These are phyloP conservation scores for Ophiostoma perfectum DNA, from an alignment of 2,329 filamentous ascomycete genomes.

Conservation along the genomic window DNA sequence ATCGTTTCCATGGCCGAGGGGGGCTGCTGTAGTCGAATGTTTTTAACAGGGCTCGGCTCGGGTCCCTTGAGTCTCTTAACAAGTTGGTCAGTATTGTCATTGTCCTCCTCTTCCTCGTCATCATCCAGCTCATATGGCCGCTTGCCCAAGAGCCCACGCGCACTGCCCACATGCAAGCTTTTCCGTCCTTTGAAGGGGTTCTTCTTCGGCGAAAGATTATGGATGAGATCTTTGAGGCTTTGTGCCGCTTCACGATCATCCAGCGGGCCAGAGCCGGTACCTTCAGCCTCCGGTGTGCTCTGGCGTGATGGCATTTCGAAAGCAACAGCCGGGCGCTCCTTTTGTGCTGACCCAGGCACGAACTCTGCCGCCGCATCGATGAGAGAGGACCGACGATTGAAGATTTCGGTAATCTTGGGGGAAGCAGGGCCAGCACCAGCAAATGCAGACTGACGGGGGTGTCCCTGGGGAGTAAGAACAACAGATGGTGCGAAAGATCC, in stretches of 20 bases:
- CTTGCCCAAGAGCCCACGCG: constrained; percentile 67
- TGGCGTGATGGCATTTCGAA: constrained; percentile 57
- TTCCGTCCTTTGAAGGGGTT: constrained; percentile 62
- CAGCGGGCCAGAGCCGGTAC: constrained; percentile 35
- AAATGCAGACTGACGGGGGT: constrained; percentile 59
- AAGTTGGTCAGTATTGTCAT: constrained; percentile 55
- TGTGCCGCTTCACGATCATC: constrained; percentile 41
- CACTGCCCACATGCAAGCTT: constrained; percentile 70
- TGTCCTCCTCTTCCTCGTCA: constrained; percentile 36
- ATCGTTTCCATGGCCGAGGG: constrained; percentile 61
- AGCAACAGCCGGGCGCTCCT: constrained; percentile 44
- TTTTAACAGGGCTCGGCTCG: constrained; percentile 72
- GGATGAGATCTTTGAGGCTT: constrained; percentile 71
- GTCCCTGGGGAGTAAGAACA: constrained; percentile 55
- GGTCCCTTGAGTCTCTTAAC: constrained; percentile 67
- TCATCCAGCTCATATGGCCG: constrained; percentile 65
- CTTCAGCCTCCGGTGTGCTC: constrained; percentile 59
- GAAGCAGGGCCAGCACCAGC: constrained; percentile 69
- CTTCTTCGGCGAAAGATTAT: constrained; percentile 71
- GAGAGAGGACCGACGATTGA: constrained; percentile 67
- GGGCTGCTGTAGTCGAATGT: constrained; percentile 62
- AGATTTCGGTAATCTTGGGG: constrained; percentile 63
- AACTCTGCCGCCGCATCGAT: constrained; percentile 61
- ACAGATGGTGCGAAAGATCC: constrained; percentile 58
- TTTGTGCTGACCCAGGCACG: constrained; percentile 44